Evolutionary conservation across 345 rosid genomes (phyloP), one percentile per base, ranked within the genome.

Genomic region (Corymbia maculata): DNA sequence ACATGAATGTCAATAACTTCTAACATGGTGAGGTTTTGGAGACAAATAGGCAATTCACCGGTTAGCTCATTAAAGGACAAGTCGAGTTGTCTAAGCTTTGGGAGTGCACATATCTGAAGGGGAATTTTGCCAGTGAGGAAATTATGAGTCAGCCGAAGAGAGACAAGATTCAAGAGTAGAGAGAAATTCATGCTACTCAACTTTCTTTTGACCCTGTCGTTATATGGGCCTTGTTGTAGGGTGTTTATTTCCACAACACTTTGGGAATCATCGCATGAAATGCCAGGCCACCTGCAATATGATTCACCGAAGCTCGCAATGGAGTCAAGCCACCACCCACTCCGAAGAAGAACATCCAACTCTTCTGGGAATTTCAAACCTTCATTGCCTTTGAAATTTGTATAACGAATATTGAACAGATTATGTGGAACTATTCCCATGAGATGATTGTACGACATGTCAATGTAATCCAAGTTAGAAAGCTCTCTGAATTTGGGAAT

Each of bases 371-470:
- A 36, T 36, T 36, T 36, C 42, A 28, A n/a, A 26, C 13, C 66
- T 0, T 53, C 0, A 21, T 53, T 53, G 59, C 26, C 26, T 2
- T 0, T 2, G 59, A 53, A 0, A 7, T 1, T 1, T 53, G 21
- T 3, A 53, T 3, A 53, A 0, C 3, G 0, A 36, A 36, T 36
- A 36, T 36, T 36, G 42, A 19, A 0, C 59, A 53, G 11, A 53
- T 53, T 0, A 53, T 0, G 24, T 53, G 0, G 59, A 17, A 53
- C 42, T 0, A 32, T 30, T 4, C 21, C 85, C 85, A 13, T 45
- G 59, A 53, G 59, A 53, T 53, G 2, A 21, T 53, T 53, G 59
- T 53, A 0, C 8, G 59, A 53, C 26, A 80, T 6, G 85, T 45
- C 8, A 0, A 80, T 9, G 28, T 42, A 3, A 53, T 10, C 8